phyloP scores from a whole-genome alignment of 192 early-diverging fungal species.

The Oehlia diaphana region DNA sequence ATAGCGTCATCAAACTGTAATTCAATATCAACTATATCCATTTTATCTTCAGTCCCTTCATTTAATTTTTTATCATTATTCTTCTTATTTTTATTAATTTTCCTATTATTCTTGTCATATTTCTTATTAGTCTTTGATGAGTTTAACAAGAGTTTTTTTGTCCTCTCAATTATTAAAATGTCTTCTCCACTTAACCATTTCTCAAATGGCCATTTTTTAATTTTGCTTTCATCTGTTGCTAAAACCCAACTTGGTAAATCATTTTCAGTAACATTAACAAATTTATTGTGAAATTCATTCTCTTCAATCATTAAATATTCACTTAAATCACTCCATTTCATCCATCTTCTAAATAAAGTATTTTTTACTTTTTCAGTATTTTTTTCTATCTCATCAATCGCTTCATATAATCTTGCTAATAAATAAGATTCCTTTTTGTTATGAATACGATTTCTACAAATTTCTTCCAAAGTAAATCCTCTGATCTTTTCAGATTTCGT shows the following conservation, averaged over 20 bases:
- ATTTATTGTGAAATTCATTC: background rate
- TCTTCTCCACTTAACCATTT: background rate
- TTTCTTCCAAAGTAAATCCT: constrained; percentile 20
- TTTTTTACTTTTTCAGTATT: constrained; percentile 25
- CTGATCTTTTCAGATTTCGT: constrained; percentile 36
- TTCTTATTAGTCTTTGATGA: too few relatives aligned
- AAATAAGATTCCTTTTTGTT: background rate
- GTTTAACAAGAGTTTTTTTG: background rate
- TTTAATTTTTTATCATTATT: too few relatives aligned
- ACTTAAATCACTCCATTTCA: constrained; percentile 28
- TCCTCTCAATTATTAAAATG: background rate
- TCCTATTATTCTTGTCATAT: too few relatives aligned
- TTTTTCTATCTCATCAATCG: background rate
- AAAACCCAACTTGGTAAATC: background rate
- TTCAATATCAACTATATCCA: too few relatives aligned
- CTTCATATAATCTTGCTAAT: too few relatives aligned
- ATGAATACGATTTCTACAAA: background rate
- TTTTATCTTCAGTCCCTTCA: too few relatives aligned
- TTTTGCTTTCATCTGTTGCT: background rate
- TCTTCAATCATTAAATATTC: constrained; percentile 15
- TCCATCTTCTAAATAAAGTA: background rate
- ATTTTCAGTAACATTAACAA: background rate
- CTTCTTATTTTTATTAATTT: too few relatives aligned
- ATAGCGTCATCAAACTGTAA: background rate
- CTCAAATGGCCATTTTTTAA: background rate